These are phyloP conservation scores for Pseudocercospora vitis DNA, from an alignment of 2,329 filamentous ascomycete genomes.

Conservation along the genomic window DNA sequence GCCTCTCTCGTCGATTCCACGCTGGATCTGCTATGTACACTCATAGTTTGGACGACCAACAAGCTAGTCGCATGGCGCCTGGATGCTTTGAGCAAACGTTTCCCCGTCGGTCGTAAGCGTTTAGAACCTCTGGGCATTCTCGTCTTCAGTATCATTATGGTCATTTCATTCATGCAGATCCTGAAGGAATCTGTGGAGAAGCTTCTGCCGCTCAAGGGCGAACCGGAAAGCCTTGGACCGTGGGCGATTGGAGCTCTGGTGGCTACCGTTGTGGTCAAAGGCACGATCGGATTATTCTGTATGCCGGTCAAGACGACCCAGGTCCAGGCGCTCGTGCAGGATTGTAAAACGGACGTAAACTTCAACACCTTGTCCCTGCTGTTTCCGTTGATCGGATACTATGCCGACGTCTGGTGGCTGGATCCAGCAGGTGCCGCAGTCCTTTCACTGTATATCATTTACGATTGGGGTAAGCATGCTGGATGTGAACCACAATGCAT, in stretches of 20 bases:
- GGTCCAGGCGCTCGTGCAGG: slow-evolving; percentile 63
- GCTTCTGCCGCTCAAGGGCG: slow-evolving; percentile 52
- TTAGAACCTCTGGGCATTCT: slow-evolving; percentile 63
- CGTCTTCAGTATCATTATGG: slow-evolving; percentile 64
- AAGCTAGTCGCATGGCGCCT: slow-evolving; percentile 59
- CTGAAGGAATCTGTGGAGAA: slow-evolving; percentile 61
- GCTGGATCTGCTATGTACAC: slow-evolving; percentile 60
- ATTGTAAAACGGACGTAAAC: slow-evolving; percentile 64
- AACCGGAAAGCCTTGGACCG: slow-evolving; percentile 52
- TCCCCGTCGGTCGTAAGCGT: slow-evolving; percentile 58
- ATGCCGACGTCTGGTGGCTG: slow-evolving; percentile 64
- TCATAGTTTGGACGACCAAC: slow-evolving; percentile 63
- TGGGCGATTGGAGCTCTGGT: slow-evolving; percentile 59
- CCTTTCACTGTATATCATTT: slow-evolving; percentile 66
- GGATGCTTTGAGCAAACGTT: slow-evolving; percentile 51
- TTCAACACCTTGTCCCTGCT: slow-evolving; percentile 65
- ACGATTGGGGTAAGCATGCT: slow-evolving; percentile 59
- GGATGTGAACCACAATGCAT: too few relatives aligned
- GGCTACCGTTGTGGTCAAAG: slow-evolving; percentile 59
- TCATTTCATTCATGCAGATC: slow-evolving; percentile 63
- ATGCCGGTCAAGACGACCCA: slow-evolving; percentile 62
- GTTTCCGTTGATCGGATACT: slow-evolving; percentile 62
- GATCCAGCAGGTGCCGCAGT: slow-evolving; percentile 63
- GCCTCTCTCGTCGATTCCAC: slow-evolving; percentile 63
- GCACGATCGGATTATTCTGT: slow-evolving; percentile 61